Conservation (phyloP, 1,284 basidiomycete genomes). For the Gymnopus androsaceus region DNA sequence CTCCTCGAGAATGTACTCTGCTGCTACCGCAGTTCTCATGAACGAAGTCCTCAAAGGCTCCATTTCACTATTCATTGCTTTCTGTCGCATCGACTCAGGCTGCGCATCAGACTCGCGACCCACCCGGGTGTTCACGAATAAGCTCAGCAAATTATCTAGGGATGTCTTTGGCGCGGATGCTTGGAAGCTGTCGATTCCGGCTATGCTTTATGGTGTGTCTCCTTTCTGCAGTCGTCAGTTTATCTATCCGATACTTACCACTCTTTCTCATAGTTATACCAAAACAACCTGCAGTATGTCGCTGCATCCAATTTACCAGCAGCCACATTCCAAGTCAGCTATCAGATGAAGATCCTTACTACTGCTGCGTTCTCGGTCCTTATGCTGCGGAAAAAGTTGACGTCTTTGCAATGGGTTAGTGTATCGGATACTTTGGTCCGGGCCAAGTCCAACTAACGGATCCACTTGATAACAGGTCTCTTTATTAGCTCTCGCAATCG, state of each 20-base stretch:
- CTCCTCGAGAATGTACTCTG: slow-evolving; percentile 80
- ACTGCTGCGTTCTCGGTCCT: slow-evolving; percentile 93
- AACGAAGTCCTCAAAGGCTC: slow-evolving; percentile 91
- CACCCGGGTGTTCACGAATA: slow-evolving; percentile 30
- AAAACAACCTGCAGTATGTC: slow-evolving; percentile 96
- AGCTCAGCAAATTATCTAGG: slow-evolving; percentile 46
- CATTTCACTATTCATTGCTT: slow-evolving; percentile 75
- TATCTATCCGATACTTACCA: background rate
- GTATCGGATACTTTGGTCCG: no score
- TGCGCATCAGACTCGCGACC: slow-evolving; percentile 28
- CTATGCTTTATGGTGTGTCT: slow-evolving; percentile 74
- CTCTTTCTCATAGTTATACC: slow-evolving; percentile 56
- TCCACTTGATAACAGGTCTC: slow-evolving; percentile 40
- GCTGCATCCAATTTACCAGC: slow-evolving; percentile 92
- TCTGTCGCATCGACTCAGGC: slow-evolving; percentile 41
- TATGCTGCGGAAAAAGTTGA: slow-evolving; percentile 81
- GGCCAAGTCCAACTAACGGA: background rate
- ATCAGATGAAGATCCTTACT: slow-evolving; percentile 98
- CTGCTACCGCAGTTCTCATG: slow-evolving; percentile 89
- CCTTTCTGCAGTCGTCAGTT: slow-evolving; percentile 33
- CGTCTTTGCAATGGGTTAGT: slow-evolving; percentile 69
- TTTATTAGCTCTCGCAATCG: slow-evolving; percentile 83
- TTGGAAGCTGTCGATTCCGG: slow-evolving; percentile 97
- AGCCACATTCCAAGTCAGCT: slow-evolving; percentile 93
- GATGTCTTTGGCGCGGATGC: slow-evolving; percentile 78